phyloP scores from a whole-genome alignment of 768 basidiomycete genomes.

The Tylopilus rubrobrunneus region DNA sequence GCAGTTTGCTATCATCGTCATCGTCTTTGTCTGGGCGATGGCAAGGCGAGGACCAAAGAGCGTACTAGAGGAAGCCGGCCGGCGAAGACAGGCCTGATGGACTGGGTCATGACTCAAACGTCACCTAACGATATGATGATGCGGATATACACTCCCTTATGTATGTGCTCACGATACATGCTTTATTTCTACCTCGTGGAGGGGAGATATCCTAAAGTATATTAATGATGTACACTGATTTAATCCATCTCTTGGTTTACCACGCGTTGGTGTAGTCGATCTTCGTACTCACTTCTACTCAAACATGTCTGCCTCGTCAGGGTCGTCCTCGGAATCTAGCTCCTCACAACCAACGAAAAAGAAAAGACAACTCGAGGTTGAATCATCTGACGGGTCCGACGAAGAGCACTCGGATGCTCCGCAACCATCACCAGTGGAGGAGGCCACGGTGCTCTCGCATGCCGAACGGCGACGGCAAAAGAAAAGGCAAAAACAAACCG shows the following conservation, averaged over 20 bases:
- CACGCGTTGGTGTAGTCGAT: constrained; percentile 2
- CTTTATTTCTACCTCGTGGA: constrained; percentile 1
- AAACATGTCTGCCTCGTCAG: constrained; percentile 23
- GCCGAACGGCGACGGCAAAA: constrained; percentile 67
- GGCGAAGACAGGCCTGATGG: constrained; percentile 20
- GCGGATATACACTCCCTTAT: constrained; percentile 4
- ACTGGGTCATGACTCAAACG: neutral
- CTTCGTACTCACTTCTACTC: neutral
- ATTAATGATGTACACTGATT: constrained; percentile 23
- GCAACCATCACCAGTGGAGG: constrained; percentile 3
- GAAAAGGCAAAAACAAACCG: constrained; percentile 34
- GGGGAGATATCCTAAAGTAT: constrained; percentile 17
- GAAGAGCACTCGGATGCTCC: constrained; percentile 23
- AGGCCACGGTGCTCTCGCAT: constrained; percentile 61
- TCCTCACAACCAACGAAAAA: constrained; percentile 25
- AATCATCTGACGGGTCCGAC: constrained; percentile 19
- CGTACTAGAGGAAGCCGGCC: constrained; percentile 49
- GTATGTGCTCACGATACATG: neutral
- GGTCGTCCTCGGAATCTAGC: constrained; percentile 31
- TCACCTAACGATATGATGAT: constrained; percentile 5
- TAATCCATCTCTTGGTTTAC: neutral
- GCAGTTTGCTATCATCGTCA: constrained; percentile 70
- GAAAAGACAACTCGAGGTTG: constrained; percentile 19
- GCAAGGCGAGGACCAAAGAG: constrained; percentile 71
- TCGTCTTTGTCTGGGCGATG: constrained; percentile 80